Evolutionary conservation across 495 filamentous ascomycete genomes (phyloP).

Genomic region (Penicillium ochrochloron): DNA sequence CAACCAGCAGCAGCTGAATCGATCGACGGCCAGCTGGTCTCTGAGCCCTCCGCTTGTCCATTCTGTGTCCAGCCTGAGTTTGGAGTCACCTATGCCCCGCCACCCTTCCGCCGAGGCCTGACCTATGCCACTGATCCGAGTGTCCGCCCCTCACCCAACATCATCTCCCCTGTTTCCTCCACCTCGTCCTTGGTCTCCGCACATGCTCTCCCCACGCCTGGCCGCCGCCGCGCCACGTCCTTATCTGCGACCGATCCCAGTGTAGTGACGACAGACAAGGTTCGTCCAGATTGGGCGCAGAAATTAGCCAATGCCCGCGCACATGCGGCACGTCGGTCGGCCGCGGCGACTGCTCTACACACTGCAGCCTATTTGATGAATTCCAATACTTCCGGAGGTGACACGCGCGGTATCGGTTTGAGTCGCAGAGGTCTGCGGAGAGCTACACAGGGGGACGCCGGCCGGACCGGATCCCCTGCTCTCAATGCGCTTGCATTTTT

Average conservation of each 20-base stretch:
- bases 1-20: conserved; percentile 34
- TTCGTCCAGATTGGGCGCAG: conserved; percentile 92
- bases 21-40: conserved; percentile 72
- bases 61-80: conserved; percentile 96
- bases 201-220: conserved; percentile 35
- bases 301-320: conserved; percentile 85
- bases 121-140: conserved; percentile 61
- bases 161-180: conserved; percentile 75
- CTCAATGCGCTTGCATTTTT: conserved; percentile 56
- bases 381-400: conserved; percentile 53
- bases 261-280: conserved; percentile 88
- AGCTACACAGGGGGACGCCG: conserved; percentile 40
- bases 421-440: conserved; percentile 53
- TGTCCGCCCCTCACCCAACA: conserved; percentile 45
- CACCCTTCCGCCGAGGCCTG: conserved; percentile 85
- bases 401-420: conserved; percentile 51
- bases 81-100: conserved; percentile 88
- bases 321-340: conserved; percentile 83
- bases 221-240: conserved; percentile 74
- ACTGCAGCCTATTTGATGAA: conserved; percentile 94
- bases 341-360: conserved; percentile 92
- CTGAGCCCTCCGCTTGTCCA: conserved; percentile 90
- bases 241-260: conserved; percentile 77
- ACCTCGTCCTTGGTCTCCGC: conserved; percentile 55
- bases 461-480: conserved; percentile 50